A percentile compares a stretch with the other conserved stretches of the same genome.
These are phyloP conservation scores for Xylaria scruposa DNA, from an alignment of 495 filamentous ascomycete genomes.

Conservation along the genomic window DNA sequence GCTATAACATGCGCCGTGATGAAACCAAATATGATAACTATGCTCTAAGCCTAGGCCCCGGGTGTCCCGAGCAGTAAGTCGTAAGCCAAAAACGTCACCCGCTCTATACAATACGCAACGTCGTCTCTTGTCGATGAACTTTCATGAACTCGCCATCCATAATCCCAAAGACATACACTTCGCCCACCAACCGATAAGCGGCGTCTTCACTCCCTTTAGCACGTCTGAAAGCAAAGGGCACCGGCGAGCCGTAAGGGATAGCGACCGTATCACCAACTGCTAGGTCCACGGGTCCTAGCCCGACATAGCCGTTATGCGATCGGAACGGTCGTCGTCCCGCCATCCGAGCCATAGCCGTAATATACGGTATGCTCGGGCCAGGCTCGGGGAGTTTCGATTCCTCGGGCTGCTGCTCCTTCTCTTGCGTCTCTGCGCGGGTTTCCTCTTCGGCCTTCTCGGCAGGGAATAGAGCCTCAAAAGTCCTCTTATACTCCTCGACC, in stretches of 20 bases:
- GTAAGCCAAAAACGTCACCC: background rate
- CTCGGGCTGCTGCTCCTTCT: background rate
- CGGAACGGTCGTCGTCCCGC: conserved; percentile 21
- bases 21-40: background rate
- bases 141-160: conserved; percentile 32
- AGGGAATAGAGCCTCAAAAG: conserved; percentile 17
- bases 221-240: conserved; percentile 24
- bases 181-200: conserved; percentile 13
- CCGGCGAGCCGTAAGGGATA: conserved; percentile 27
- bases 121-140: conserved; percentile 28
- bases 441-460: background rate
- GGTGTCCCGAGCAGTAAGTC: background rate
- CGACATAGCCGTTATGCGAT: conserved; percentile 23
- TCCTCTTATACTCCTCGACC: conserved; percentile 22
- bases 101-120: conserved; percentile 20
- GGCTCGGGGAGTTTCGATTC: background rate
- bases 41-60: background rate
- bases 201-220: conserved; percentile 4
- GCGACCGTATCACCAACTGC: conserved; percentile 11
- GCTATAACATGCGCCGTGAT: background rate
- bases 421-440: background rate
- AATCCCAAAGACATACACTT: conserved; percentile 28
- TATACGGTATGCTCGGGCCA: background rate
- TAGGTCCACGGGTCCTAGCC: conserved; percentile 21
- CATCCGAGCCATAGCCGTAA: conserved; percentile 16